Evolutionary conservation across 2,329 filamentous ascomycete genomes (phyloP), one percentile per base, ranked within the genome.

Genomic region (Mollisia scopiformis): DNA sequence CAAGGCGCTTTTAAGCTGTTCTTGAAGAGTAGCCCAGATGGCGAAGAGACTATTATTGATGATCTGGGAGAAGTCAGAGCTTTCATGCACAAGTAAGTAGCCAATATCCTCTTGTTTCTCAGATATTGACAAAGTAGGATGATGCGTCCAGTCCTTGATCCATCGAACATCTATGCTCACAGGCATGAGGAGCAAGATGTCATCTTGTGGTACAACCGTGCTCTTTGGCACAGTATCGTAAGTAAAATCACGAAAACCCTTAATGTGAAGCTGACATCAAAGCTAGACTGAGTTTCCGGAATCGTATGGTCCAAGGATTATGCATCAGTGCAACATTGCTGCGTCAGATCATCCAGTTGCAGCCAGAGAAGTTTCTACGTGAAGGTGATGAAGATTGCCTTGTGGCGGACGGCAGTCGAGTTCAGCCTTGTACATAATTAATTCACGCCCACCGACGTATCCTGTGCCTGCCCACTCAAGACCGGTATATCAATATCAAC

Each of bases 211-310:
- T 76, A 76, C 62, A 76, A 76, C 59, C 67, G 75, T 11, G 74
- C 75, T 0, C 62, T 76, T 11, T 76, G 75, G 75, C 75, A 77
- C 55, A 75, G 73, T 47, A 76, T 76, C 56, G 75, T 76, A 62
- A 56, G 57, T 57, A 43, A 21, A 66, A 58, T 57, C 16, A 30
- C 49, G 39, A 50, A 51, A 39, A 35, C 37, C 8, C 64, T 53
- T 25, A 23, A n/a, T 70, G 28, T 10, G 21, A 33, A 31, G 7
- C 27, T 51, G 27, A 51, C 27, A 7, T 8, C 25, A 13, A 11
- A 6, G 21, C 11, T 25, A 63, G 61, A 64, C 61, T 14, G 74
- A 77, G 46, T 76, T 77, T 52, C 74, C 74, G 4, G 71, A 74
- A 59, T 75, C 73, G 1, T 76, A 76, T 58, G 74, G 75, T 1